Percentiles rank a stretch among this genome's conserved stretches.
Evolutionary conservation across 1,284 basidiomycete species (phyloP).

Genomic region (Neonothopanus nambi): DNA sequence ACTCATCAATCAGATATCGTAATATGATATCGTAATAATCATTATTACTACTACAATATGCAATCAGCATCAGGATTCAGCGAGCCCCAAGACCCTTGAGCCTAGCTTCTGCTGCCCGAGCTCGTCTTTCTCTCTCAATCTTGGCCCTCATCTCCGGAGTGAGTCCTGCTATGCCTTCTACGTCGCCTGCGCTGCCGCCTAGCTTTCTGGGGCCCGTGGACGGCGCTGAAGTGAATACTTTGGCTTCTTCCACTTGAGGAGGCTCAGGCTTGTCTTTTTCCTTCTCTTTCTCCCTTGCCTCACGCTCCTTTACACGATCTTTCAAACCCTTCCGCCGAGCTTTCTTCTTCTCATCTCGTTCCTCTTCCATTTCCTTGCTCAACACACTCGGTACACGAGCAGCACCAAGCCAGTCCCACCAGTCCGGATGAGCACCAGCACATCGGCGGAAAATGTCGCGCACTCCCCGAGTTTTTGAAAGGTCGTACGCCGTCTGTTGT

Average conservation of each 20-base stretch:
- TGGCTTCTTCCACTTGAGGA: slow-evolving; percentile 15
- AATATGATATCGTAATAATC: no score
- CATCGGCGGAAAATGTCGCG: slow-evolving; percentile 88
- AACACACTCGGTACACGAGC: slow-evolving; percentile 84
- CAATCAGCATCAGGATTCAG: no score
- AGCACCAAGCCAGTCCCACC: slow-evolving; percentile 88
- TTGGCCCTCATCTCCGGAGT: slow-evolving; percentile 88
- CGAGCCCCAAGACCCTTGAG: slow-evolving; percentile 24
- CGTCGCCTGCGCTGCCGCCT: slow-evolving; percentile 64
- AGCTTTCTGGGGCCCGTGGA: slow-evolving; percentile 62
- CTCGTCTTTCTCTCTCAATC: slow-evolving; percentile 90
- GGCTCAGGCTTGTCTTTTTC: slow-evolving; percentile 43
- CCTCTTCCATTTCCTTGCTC: slow-evolving; percentile 86
- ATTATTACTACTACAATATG: no score
- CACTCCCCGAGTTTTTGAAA: slow-evolving; percentile 68
- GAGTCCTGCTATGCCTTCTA: slow-evolving; percentile 67
- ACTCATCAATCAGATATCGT: no score
- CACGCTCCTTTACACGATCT: slow-evolving; percentile 84
- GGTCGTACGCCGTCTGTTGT: slow-evolving; percentile 82
- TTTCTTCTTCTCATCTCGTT: slow-evolving; percentile 83
- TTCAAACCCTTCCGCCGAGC: slow-evolving; percentile 81
- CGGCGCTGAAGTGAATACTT: slow-evolving; percentile 25
- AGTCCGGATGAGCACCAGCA: slow-evolving; percentile 79
- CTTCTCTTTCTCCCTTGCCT: slow-evolving; percentile 59
- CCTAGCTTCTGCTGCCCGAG: slow-evolving; percentile 88